phyloP scores from a whole-genome alignment of 805 yeast genomes.

The Metschnikowia drakensbergensis region DNA sequence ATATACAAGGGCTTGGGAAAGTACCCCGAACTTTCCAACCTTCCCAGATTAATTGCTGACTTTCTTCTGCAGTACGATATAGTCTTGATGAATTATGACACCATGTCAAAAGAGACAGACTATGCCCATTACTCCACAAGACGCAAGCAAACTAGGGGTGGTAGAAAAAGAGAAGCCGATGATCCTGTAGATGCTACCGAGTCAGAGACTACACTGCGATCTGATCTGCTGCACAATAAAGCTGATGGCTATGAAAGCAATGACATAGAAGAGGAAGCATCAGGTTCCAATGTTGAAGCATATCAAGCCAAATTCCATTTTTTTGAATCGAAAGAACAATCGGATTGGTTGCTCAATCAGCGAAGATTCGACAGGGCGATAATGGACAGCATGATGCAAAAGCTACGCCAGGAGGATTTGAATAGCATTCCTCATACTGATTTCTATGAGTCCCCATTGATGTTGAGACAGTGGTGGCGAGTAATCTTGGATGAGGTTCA shows the following conservation, averaged over 20 bases:
- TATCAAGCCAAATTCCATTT: slow-evolving; percentile 13
- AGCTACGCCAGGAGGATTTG: slow-evolving; percentile 10
- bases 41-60: slow-evolving; percentile 46
- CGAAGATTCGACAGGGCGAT: slow-evolving; percentile 14
- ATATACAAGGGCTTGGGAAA: slow-evolving; percentile 56
- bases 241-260: slow-evolving; percentile 7
- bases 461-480: slow-evolving; percentile 82
- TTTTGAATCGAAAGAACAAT: slow-evolving; percentile 5
- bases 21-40: slow-evolving; percentile 25
- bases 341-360: slow-evolving; percentile 12
- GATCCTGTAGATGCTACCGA: background rate
- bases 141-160: slow-evolving; percentile 41
- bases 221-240: background rate
- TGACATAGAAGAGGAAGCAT: background rate
- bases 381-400: slow-evolving; percentile 12
- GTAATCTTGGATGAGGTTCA: slow-evolving; percentile 93
- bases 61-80: slow-evolving; percentile 63
- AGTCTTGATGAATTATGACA: slow-evolving; percentile 73
- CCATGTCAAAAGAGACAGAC: slow-evolving; percentile 71
- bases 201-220: background rate
- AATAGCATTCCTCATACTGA: slow-evolving; percentile 15
- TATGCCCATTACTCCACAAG: slow-evolving; percentile 70
- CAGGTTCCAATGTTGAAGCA: slow-evolving; percentile 9
- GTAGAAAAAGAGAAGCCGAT: slow-evolving; percentile 13
- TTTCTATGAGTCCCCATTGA: slow-evolving; percentile 71